Evolutionary conservation across 2,329 filamentous ascomycete species (phyloP), one percentile per base, ranked within the genome.

Genomic region (Trichoderma breve): DNA sequence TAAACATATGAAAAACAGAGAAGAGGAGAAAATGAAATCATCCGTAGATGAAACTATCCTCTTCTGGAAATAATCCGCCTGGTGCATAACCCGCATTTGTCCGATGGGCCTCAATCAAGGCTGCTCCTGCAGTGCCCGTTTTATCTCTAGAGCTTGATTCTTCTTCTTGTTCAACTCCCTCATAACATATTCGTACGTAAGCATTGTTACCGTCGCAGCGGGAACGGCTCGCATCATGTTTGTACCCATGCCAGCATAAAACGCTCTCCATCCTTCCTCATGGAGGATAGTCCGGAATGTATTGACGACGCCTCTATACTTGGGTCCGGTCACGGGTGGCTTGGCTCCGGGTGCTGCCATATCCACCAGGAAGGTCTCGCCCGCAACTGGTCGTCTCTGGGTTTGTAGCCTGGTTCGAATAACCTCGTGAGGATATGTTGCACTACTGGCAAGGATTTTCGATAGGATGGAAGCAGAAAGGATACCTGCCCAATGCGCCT

Each of bases 191-290:
- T 99, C 96, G 79, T 97, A 99, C 14, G 95, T 98, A 79, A 98
- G 86, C 92, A 99, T 97, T 3, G 96, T 99, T 30, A 97, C 97
- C 78, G 97, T 97, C 24, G 96, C 95, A 26, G 96, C 94, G 36
- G 96, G 96, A 14, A 99, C 92, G 8, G 96, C 96, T 71, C 96
- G 89, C 86, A 98, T 94, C 90, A 99, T 93, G 83, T 99, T 99
- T 63, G 95, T 97, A 47, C 96, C 96, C 86, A 99, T 94, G 43
- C 96, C 96, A 28, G 95, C 95, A 80, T 99, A 99, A 78, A 99
- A 98, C 4, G 95, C 95, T 74, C 92, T 88, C 95, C 95, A 98
- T 7, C 96, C 96, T 82, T 99, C 96, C 81, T 99, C 96, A 39
- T 85, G 85, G 47, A 98, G 84, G 73, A 99, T 98, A 3, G 91